Conservation (phyloP, 257 asterid genomes). For the Gentiana macrophylla region DNA sequence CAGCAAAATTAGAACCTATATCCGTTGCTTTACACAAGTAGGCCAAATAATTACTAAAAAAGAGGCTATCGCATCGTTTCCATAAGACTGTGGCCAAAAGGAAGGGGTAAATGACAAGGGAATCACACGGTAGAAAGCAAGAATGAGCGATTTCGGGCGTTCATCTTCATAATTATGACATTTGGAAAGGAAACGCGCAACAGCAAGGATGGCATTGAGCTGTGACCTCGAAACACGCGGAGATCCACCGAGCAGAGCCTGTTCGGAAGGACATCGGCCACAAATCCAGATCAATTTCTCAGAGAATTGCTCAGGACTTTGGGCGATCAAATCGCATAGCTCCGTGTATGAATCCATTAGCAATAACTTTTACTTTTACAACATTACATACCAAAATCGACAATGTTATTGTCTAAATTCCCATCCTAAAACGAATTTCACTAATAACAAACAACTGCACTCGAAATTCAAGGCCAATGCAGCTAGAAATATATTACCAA, state of each 20-base stretch:
- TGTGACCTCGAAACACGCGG: constrained; percentile 79
- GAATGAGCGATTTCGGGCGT: constrained; percentile 56
- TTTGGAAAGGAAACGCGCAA: constrained; percentile 71
- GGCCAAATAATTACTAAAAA: constrained; percentile 47
- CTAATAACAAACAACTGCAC: constrained; percentile 4
- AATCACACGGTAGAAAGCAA: constrained; percentile 73
- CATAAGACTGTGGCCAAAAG: constrained; percentile 91
- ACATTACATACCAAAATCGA: not conserved
- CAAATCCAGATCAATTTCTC: constrained; percentile 81
- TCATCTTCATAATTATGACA: constrained; percentile 48
- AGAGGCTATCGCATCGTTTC: constrained; percentile 51
- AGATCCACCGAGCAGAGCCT: constrained; percentile 58
- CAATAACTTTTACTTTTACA: not conserved
- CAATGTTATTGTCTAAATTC: not conserved
- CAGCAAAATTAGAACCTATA: constrained; percentile 45
- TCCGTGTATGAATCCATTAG: constrained; percentile 77
- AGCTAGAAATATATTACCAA: not conserved
- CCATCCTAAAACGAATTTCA: not conserved
- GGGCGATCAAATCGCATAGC: constrained; percentile 80
- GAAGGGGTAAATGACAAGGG: constrained; percentile 47
- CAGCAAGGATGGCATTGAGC: constrained; percentile 71
- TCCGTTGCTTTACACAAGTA: constrained; percentile 56
- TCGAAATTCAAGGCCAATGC: not conserved
- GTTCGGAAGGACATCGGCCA: constrained; percentile 83
- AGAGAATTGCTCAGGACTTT: constrained; percentile 46